Evolutionary conservation across 169 alveolate genomes (phyloP), one percentile per base, ranked within the genome.

Genomic region (Babesia microti): DNA sequence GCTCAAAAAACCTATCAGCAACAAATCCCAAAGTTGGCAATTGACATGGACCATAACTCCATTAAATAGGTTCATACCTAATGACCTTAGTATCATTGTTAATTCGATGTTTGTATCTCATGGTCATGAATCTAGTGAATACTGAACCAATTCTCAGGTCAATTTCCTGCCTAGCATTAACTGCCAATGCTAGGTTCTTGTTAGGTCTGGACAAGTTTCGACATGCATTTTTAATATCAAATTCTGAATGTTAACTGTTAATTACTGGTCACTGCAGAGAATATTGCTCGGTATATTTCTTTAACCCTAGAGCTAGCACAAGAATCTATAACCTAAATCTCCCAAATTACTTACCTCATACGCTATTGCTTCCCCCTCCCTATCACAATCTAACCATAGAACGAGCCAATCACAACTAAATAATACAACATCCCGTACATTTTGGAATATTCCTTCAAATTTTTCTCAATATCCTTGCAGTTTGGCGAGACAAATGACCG

Each of bases 301-400:
- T 66, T 23, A 43, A 68, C 17, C 61, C 42, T 39, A 45, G 35
- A 49, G 47, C 59, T 19, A 42, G 58, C 37, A 46, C 26, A 22
- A 71, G 85, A 37, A 68, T 74, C 73, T 42, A 69, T 45, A 42
- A 42, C 63, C 22, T 80, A 63, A 24, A 70, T 50, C 28, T 43
- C 53, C 37, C 68, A 33, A 30, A 50, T 69, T 72, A 34, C 86
- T 78, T 0, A 94, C 98, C 74, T 97, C 99, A 71, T 85, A 97
- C 78, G 98, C 95, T 22, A 97, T 97, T 59, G 95, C 95, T 69
- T 97, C 99, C 11, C 99, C 99, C 68, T 97, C 99, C 48, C 98
- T 83, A 75, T 97, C 99, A 59, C 99, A 94, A 71, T 97, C 99
- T 17, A 97, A 85, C 99, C 99, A 97, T 27, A 97, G 89, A 12